Evolutionary conservation across 306 rosid genomes (phyloP).

Genomic region (Pueraria montana): DNA sequence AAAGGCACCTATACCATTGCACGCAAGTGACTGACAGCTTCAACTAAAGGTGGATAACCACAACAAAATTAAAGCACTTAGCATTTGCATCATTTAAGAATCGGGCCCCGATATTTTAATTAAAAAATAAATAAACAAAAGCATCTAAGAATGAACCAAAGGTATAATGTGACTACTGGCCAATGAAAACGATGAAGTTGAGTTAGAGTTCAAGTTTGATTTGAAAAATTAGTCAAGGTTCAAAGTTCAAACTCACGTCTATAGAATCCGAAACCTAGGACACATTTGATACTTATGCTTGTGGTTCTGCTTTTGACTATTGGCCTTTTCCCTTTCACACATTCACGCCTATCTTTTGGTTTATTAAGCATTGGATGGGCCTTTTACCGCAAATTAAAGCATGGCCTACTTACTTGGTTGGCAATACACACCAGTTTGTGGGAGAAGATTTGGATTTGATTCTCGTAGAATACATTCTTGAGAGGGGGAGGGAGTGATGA

Average conservation of each 20-base stretch:
- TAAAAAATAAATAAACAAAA: not conserved
- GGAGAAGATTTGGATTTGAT: no score
- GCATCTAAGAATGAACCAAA: not conserved
- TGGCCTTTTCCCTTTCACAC: slow-evolving; percentile 6
- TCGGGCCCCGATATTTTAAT: not conserved
- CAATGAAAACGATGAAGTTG: slow-evolving; percentile 1
- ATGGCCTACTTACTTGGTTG: no score
- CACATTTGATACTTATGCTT: not conserved
- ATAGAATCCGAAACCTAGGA: not conserved
- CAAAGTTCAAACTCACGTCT: not conserved
- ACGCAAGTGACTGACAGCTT: slow-evolving; percentile 10
- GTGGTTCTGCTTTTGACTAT: slow-evolving; percentile 1
- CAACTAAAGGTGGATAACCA: not conserved
- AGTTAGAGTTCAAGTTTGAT: not conserved
- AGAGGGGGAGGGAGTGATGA: no score
- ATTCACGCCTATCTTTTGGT: not conserved
- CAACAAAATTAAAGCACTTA: not conserved
- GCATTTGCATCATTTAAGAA: not conserved
- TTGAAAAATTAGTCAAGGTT: slow-evolving; percentile 9
- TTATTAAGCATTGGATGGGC: not conserved
- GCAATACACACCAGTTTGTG: no score
- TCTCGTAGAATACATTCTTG: no score
- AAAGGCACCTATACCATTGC: not conserved
- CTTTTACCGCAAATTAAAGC: not conserved
- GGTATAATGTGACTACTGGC: not conserved